Percentiles rank a stretch among this genome's conserved stretches.
Evolutionary conservation across 805 yeast species (phyloP).

Genomic region (Lipomyces yamanashiensis): DNA sequence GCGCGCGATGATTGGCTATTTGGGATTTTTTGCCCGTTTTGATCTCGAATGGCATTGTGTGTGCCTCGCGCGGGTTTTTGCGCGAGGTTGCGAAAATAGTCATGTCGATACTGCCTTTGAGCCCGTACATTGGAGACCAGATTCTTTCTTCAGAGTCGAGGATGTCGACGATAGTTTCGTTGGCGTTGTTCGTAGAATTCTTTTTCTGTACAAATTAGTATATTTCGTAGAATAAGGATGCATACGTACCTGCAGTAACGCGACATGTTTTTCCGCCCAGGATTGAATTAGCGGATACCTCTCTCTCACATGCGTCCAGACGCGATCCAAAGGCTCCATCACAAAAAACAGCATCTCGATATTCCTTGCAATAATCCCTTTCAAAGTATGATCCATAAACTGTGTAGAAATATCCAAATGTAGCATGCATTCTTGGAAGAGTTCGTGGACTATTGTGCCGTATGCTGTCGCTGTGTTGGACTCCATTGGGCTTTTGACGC

Average conservation of each 20-base stretch:
- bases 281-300: slow-evolving; percentile 33
- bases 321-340: slow-evolving; percentile 38
- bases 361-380: slow-evolving; percentile 36
- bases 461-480: slow-evolving; percentile 65
- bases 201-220: not conserved
- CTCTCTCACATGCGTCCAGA: slow-evolving; percentile 35
- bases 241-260: slow-evolving; percentile 9
- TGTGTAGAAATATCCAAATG: slow-evolving; percentile 47
- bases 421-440: slow-evolving; percentile 65
- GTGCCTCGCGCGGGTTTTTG: slow-evolving; percentile 45
- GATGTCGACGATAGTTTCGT: slow-evolving; percentile 63
- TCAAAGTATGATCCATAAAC: slow-evolving; percentile 46
- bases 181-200: slow-evolving; percentile 19
- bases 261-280: slow-evolving; percentile 41
- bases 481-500: slow-evolving; percentile 67
- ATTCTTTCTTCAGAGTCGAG: slow-evolving; percentile 88
- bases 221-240: not conserved
- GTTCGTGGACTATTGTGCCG: slow-evolving; percentile 82
- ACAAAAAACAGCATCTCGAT: slow-evolving; percentile 40
- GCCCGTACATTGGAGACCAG: slow-evolving; percentile 88
- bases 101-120: slow-evolving; percentile 88
- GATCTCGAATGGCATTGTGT: slow-evolving; percentile 72
- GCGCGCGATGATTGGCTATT: slow-evolving; percentile 77
- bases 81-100: slow-evolving; percentile 59
- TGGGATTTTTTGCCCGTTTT: slow-evolving; percentile 73